Conservation (phyloP, 202 grass and related monocot genomes). For the Bolboschoenoplectus hybrid region DNA sequence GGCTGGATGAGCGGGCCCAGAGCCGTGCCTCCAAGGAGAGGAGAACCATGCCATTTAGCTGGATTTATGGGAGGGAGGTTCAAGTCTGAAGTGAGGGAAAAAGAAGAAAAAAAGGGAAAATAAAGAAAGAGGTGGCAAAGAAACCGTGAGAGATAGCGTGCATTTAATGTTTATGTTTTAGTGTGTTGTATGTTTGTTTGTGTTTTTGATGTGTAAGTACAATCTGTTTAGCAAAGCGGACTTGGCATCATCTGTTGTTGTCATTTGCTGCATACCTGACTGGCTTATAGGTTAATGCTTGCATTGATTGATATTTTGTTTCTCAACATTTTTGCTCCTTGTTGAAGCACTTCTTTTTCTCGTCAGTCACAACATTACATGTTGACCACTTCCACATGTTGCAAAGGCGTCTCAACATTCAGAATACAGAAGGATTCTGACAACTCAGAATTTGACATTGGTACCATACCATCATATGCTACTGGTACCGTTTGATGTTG, state of each 20-base stretch:
- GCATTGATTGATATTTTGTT: background rate
- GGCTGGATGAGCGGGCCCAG: slow-evolving; percentile 80
- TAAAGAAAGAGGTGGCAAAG: slow-evolving; percentile 9
- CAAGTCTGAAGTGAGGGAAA: slow-evolving; percentile 56
- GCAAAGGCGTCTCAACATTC: too few relatives aligned
- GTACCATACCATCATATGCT: background rate
- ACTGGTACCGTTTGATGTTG: background rate
- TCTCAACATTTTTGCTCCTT: background rate
- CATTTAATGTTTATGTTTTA: slow-evolving; percentile 16
- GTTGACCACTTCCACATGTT: background rate
- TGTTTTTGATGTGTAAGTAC: slow-evolving; percentile 36
- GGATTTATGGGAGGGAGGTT: slow-evolving; percentile 77
- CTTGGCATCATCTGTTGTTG: background rate
- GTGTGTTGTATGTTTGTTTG: slow-evolving; percentile 35
- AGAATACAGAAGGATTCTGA: background rate
- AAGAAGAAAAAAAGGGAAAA: background rate
- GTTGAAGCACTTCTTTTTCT: background rate
- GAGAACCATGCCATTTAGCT: slow-evolving; percentile 63
- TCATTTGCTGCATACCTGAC: slow-evolving; percentile 24
- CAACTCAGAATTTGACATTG: background rate
- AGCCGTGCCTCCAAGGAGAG: slow-evolving; percentile 42
- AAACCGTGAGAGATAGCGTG: slow-evolving; percentile 14
- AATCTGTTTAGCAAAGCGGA: slow-evolving; percentile 33
- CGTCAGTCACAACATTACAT: background rate
- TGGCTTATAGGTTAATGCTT: slow-evolving; percentile 5